Base-by-base conservation (phyloP, 106 monocot species). In the Posidonia australis region DNA sequence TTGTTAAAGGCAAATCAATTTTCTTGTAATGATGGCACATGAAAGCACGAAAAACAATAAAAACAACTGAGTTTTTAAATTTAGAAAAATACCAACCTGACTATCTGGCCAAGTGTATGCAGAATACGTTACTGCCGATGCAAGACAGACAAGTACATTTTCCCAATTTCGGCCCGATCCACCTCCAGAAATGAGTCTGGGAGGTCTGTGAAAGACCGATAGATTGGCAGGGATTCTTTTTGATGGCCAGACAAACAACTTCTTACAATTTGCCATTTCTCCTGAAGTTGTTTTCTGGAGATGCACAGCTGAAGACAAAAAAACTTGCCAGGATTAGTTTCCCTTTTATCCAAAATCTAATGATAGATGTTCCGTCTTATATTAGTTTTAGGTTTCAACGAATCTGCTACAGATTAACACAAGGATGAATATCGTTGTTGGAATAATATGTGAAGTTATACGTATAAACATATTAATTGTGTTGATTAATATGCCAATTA, bases 111-210 rank as follows among this genome's bases (percentile, higher is more conserved):
- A 63, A 10, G 14, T 22, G 20, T 26, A 44, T 42, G 44, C 19
- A 32, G 63, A 14, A 63, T 3, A 7, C 22, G n/a, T 42, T 63
- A 32, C 63, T 44, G 18, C 63, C 10, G 63, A 44, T 42, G 63
- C 63, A 63, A 63, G 63, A 45, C 63, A 63, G 44, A 63, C 20
- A 23, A 45, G 16, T 63, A 22, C 9, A 63, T 28, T 28, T 9
- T 20, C 7, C 17, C 45, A 9, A 10, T 44, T 63, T 45, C 23
- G 43, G 21, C 44, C 44, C 9, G 63, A 63, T 44, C 45, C 44
- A 20, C 21, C 20, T 45, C 41, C 63, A 10, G 44, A 63, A 44
- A 10, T 63, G 44, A 26, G 18, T 21, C 28, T n/a, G 22, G 44
- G 24, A 1, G 62, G 3, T 23, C 62, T 45, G 21, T 17, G 20